phyloP scores from a whole-genome alignment of 495 filamentous ascomycete genomes.

The Penicillium tannophilum region DNA sequence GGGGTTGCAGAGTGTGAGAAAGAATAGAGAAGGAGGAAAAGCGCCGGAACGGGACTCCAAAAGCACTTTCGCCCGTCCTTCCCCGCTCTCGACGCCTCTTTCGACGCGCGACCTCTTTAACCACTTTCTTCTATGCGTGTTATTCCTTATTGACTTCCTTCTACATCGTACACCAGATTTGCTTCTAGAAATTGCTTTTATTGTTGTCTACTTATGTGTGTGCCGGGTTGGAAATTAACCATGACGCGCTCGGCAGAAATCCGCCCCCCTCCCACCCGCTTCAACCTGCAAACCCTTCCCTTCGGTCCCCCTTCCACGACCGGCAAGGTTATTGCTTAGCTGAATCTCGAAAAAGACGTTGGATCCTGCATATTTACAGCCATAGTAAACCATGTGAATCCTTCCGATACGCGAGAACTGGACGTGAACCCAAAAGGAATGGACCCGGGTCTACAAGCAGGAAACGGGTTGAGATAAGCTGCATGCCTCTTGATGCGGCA shows the following conservation, averaged over 20 bases:
- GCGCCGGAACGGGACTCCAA: constrained; percentile 39
- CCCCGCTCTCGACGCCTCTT: constrained; percentile 33
- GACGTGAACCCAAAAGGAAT: constrained; percentile 6
- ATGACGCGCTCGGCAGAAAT: constrained; percentile 17
- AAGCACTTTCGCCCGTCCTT: constrained; percentile 39
- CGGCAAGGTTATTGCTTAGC: constrained; percentile 12
- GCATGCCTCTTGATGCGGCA: neutral
- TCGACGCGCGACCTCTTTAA: constrained; percentile 28
- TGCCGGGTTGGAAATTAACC: constrained; percentile 1
- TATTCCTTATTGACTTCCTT: neutral
- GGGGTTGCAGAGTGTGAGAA: constrained; percentile 31
- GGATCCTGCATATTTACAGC: neutral
- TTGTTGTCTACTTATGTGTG: neutral
- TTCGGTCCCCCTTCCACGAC: constrained; percentile 5
- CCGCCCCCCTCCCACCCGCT: constrained; percentile 3
- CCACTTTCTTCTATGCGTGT: constrained; percentile 12
- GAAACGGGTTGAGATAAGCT: neutral
- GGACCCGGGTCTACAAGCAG: neutral
- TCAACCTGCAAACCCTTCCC: constrained; percentile 2
- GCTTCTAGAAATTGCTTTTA: neutral
- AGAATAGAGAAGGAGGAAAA: constrained; percentile 37
- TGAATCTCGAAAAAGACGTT: neutral
- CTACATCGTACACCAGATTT: neutral
- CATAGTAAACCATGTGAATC: neutral
- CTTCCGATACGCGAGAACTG: constrained; percentile 8